Evolutionary conservation across 1,284 basidiomycete genomes (phyloP), one percentile per base, ranked within the genome.

Genomic region (Malassezia brasiliensis): DNA sequence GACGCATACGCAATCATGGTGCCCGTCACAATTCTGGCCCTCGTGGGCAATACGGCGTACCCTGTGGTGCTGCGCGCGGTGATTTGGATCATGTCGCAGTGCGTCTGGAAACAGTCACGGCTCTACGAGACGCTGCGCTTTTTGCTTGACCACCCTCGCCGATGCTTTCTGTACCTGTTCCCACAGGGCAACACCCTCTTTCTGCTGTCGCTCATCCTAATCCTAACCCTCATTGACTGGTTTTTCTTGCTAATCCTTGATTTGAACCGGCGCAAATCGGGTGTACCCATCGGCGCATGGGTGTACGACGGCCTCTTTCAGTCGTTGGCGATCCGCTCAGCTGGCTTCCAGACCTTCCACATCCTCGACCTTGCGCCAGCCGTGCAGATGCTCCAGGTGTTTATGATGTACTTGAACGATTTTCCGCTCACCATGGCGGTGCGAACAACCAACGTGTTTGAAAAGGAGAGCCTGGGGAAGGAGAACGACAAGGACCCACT

Each of bases 381-480:
- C 11, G 83, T 91, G 62, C 86, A 93, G 83, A 86, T 76, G 56
- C 83, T 94, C 36, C 93, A 86, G 74, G 83, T 72, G 44, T 34
- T 72, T 42, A 73, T 74, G 70, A 93, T 93, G 88, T 75, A 75
- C 31, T 60, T 75, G 56, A 60, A 66, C 37, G 69, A 73, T 22
- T 80, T 79, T 61, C 80, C 80, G 11, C 77, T 82, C 39, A 81
- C 81, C 17, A 72, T 82, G 52, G 85, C 84, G 64, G 88, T 98
- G 10, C 86, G 91, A n/a, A 83, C 87, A n/a, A 96, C 93, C 19
- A 96, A 96, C 75, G 93, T 96, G 0, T 96, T 96, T 75, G 93
- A 98, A 74, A 90, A 96, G 67, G 83, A 67, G 50, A 66, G 65
- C 20, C 59, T 75, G 2, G 72, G 73, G 6, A 63, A 71, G 11